Base-by-base conservation (phyloP, 176 grass and related monocot genomes). In the Pharus latifolius region DNA sequence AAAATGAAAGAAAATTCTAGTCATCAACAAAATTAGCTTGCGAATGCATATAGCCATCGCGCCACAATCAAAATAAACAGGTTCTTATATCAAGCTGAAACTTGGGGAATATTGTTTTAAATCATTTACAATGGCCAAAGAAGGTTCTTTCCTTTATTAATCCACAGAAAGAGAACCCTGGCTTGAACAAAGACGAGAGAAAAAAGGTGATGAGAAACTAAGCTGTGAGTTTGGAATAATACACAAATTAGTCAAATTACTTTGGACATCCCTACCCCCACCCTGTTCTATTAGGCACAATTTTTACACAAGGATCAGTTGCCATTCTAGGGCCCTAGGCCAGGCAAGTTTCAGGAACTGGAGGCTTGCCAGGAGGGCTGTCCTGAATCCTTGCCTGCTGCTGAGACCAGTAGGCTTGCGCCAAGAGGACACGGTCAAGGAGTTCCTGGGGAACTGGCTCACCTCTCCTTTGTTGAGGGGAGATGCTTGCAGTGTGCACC, bases 401-500 rank as follows among this genome's bases (percentile, higher is more conserved):
- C 67, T 81, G 43, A 14, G 79, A 73, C 88, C 92, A 96, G 61
- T 85, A 91, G 15, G 76, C 69, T 50, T 96, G 92, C 10, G 88
- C 88, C 0, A 75, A 63, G 1, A 91, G 88, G 28, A 91, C 88
- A 19, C 88, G 88, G 50, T 96, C 82, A 1, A 96, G 79, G 17
- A 96, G 78, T 7, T 79, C 82, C 61, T 96, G 92, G 27, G 88
- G 92, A 73, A 96, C 83, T 11, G 88, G 82, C 65, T 78, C 58
- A 3, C 92, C 92, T 42, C 92, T 67, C 31, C 92, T 72, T 51
- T 86, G 88, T 12, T 96, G 92, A 3, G 88, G 79, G 8, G 92
- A 71, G 22, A 96, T 96, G 61, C 37, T 91, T 13, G 88, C 92
- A 1, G 92, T 96, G 85, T 91, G 88, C 28, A 96, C 92, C 25